Conservation (phyloP, 148 eudicot genomes). For the Heliosperma pusillum region DNA sequence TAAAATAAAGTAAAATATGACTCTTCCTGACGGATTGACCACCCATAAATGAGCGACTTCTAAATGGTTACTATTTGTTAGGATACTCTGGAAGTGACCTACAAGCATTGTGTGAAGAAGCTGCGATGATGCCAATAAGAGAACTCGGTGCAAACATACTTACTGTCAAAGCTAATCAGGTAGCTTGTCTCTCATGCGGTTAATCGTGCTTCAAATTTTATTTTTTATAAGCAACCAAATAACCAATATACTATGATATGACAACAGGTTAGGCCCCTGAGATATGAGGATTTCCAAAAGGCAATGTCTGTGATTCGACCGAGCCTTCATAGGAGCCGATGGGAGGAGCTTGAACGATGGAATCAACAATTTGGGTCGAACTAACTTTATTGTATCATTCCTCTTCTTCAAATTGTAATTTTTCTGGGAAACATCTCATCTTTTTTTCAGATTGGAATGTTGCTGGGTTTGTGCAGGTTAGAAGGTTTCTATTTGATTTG, state of each 20-base stretch:
- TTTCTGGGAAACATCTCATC: conserved; percentile 1
- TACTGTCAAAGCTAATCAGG: conserved; percentile 82
- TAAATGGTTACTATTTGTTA: conserved; percentile 23
- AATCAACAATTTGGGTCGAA: conserved; percentile 75
- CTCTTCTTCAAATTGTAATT: not conserved
- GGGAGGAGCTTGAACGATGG: conserved; percentile 96
- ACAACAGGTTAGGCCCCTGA: conserved; percentile 69
- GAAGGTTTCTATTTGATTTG: conserved; percentile 1
- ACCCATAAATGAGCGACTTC: not conserved
- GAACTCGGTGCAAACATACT: conserved; percentile 92
- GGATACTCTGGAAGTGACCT: conserved; percentile 99
- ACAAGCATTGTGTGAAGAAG: conserved; percentile 98
- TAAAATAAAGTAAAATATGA: no score
- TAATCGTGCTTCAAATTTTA: not conserved
- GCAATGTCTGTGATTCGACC: conserved; percentile 87
- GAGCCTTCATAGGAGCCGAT: conserved; percentile 77
- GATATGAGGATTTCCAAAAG: conserved; percentile 66
- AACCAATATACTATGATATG: not conserved
- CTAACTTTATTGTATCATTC: conserved; percentile 25
- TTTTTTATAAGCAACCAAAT: not conserved
- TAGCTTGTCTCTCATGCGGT: conserved; percentile 10
- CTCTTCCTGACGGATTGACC: not conserved
- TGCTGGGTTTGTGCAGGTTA: not conserved
- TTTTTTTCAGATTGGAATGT: not conserved
- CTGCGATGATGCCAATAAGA: conserved; percentile 98